Base-by-base conservation (phyloP, 2,329 filamentous ascomycete genomes). In the Simplicillium aogashimaense region DNA sequence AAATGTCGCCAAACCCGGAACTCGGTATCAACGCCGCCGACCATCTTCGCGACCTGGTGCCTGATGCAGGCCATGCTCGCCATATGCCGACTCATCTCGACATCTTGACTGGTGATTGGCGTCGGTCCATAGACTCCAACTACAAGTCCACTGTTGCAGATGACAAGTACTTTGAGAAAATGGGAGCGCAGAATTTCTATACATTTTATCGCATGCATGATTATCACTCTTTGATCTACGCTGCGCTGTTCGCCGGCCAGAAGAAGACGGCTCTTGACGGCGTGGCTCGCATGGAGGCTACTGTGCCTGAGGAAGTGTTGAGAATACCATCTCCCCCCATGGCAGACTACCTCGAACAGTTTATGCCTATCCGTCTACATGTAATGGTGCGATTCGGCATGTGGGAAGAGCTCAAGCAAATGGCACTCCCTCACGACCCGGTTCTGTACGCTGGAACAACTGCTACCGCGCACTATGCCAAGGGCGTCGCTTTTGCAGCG, bases 11-110 rank as follows among this genome's bases (percentile, higher is more conserved):
- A 0, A 67, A 63, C 0, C 81, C 82, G 0, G 81, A 84, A 51
- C 54, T 58, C 3, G 82, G 77, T 0, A 53, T 84, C 2, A 58
- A 69, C 1, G 65, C 70, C 0, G 80, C 80, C 3, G 74, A 86
- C 49, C 59, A 66, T 14, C 65, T 86, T 7, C 74, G 81, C 29
- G 66, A 65, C n/a, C 64, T 86, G 3, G 72, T 79, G 0, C 80
- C 80, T 0, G 80, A 86, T 52, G 70, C 75, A 0, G 81, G 80
- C 1, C 82, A 86, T 54, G 60, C 84, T 1, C 65, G 76, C 11
- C 81, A 86, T 46, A 87, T 88, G 83, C 81, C 83, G 0, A 76
- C 76, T 0, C 83, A 88, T 54, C 66, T 87, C 18, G 82, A 87
- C 51, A 72, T 87, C 11, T 67, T 86, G 1, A 72, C 79, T 34